Evolutionary conservation across 768 basidiomycete genomes (phyloP), one percentile per base, ranked within the genome.

Genomic region (Pleurotus sapidus): DNA sequence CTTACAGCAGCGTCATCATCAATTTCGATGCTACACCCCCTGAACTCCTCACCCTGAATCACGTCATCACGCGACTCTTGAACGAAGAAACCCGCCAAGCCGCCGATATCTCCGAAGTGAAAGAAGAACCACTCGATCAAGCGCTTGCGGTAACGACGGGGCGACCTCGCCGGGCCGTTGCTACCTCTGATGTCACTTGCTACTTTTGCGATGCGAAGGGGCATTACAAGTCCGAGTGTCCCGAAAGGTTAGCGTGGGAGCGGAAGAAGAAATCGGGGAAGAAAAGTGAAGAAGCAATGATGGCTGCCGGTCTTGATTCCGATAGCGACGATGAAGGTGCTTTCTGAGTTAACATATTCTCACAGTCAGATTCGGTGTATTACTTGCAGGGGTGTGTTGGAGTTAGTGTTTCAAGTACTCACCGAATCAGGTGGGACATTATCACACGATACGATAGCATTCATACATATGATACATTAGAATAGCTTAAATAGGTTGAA

Each of bases 31-130:
- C 65, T 1, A 66, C 63, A 14, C 59, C 63, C 11, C 48, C 69
- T 9, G 57, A 63, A 7, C 17, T 58, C 15, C 64, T 72, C 27
- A 67, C 65, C 0, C 54, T 73, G 40, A 55, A 70, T 1, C 48
- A 63, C 47, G 68, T 72, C 45, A 62, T 72, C 23, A 50, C 61
- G 3, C 63, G 66, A 7, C 48, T 74, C 5, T 57, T 74, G n/a
- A 72, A 74, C 47, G 68, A 73, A 43, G 69, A 74, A 56, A 59
- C 55, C 7, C 65, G 60, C 34, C 65, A 63, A n/a, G 59, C 30
- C 25, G 42, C 17, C 37, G 34, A 34, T 40, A 45, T 5, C 50
- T 38, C 42, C 14, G 24, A 11, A 2, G 48, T 49, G 24, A 49
- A 49, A 25, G 25, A 49, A 27, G 48, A 49, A 25, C 23, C 23